These are phyloP conservation scores for Hypsizygus marmoreus DNA, from an alignment of 768 basidiomycete genomes.

Conservation along the genomic window DNA sequence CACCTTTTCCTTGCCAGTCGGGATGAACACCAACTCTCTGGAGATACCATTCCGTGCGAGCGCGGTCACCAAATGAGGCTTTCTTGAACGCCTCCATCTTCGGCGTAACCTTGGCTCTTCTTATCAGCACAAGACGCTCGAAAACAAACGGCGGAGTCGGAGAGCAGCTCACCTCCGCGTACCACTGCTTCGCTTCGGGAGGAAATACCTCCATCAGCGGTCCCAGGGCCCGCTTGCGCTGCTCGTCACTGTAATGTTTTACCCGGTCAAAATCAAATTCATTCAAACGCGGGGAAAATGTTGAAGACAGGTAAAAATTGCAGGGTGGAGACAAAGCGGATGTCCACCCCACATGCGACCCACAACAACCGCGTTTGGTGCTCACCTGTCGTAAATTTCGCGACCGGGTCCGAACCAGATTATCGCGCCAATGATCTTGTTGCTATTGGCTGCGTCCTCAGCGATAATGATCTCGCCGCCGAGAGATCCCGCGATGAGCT, in stretches of 20 bases:
- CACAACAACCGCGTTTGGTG: too few species aligned
- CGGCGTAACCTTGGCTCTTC: neutral
- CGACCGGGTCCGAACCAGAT: conserved; percentile 9
- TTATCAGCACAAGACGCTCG: neutral
- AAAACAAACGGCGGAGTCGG: neutral
- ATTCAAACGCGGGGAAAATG: too few species aligned
- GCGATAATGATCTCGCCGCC: conserved; percentile 11
- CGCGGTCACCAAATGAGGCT: conserved; percentile 5
- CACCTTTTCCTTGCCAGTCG: conserved; percentile 12
- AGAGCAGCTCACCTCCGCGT: conserved; percentile 2
- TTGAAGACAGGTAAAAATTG: neutral
- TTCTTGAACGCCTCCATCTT: conserved; percentile 10
- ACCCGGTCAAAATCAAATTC: too few species aligned
- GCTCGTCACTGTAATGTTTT: conserved; percentile 13
- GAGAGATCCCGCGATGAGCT: conserved; percentile 1
- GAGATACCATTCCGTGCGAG: conserved; percentile 11
- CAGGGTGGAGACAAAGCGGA: neutral
- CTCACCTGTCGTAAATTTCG: conserved; percentile 10
- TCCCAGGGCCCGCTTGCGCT: conserved; percentile 8
- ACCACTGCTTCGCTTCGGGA: conserved; percentile 4
- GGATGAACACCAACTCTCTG: conserved; percentile 7
- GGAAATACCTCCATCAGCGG: conserved; percentile 7
- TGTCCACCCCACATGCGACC: too few species aligned
- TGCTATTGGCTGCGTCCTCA: conserved; percentile 2
- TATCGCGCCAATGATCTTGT: conserved; percentile 8